A percentile compares a stretch with the other conserved stretches of the same genome.
Conservation (phyloP, 2,329 filamentous ascomycete genomes). For the Penicillium digitatum region DNA sequence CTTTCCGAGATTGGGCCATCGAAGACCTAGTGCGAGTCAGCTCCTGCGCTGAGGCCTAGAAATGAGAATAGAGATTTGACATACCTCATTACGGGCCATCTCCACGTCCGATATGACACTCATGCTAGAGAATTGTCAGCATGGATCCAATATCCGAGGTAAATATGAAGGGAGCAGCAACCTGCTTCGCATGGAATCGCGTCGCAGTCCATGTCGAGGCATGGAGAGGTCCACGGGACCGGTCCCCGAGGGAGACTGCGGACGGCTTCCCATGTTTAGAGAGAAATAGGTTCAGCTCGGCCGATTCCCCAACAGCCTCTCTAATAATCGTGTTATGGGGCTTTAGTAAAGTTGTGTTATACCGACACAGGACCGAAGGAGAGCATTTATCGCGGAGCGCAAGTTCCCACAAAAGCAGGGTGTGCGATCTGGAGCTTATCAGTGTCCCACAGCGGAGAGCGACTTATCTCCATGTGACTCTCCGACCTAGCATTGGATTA, state of each 20-base stretch:
- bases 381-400: neutral
- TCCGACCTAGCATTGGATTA: neutral
- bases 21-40: conserved; percentile 57
- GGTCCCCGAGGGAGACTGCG: conserved; percentile 24
- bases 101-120: conserved; percentile 95
- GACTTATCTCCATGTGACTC: conserved; percentile 9
- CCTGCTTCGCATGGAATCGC: conserved; percentile 43
- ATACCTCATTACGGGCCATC: conserved; percentile 93
- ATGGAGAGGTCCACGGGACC: conserved; percentile 22
- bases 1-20: conserved; percentile 92
- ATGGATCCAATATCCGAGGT: neutral
- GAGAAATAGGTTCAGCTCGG: neutral
- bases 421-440: conserved; percentile 10
- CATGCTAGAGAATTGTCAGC: conserved; percentile 41
- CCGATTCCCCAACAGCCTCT: neutral
- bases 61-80: conserved; percentile 15
- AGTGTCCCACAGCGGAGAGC: conserved; percentile 8
- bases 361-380: neutral
- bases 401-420: neutral
- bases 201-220: conserved; percentile 25
- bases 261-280: conserved; percentile 29
- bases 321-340: neutral
- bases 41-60: neutral
- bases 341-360: neutral
- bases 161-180: neutral